Conservation (phyloP, 176 grass and related monocot genomes). For the Rhynchospora tenuis region DNA sequence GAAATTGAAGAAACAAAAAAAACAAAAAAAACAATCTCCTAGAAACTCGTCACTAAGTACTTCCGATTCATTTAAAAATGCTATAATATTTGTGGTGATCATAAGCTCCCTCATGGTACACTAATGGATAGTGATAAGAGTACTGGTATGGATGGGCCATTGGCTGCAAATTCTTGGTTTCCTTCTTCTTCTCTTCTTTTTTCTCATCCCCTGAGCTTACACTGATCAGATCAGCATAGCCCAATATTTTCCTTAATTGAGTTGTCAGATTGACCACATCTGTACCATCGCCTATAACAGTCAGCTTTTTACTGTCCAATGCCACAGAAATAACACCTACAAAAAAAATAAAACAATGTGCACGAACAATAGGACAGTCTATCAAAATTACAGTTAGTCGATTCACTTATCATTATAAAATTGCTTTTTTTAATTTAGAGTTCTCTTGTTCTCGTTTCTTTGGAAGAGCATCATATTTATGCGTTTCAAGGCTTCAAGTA, state of each 20-base stretch:
- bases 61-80: not conserved
- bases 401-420: not conserved
- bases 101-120: not conserved
- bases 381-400: not conserved
- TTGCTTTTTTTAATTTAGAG: not conserved
- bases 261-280: conserved; percentile 43
- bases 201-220: conserved; percentile 18
- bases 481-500: not conserved
- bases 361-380: not conserved
- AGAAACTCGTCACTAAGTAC: not conserved
- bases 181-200: not conserved
- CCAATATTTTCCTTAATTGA: conserved; percentile 38
- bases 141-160: not conserved
- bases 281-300: conserved; percentile 39
- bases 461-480: not conserved
- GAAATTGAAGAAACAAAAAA: not conserved
- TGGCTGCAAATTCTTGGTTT: not conserved
- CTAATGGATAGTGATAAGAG: not conserved
- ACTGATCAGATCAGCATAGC: conserved; percentile 49
- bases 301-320: conserved; percentile 47
- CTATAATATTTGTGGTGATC: not conserved
- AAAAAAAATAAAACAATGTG: not conserved
- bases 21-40: not conserved
- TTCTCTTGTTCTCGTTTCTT: not conserved
- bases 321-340: conserved; percentile 51